Base-by-base conservation (phyloP, 1,284 basidiomycete species). In the Pseudozyma hubeiensis region DNA sequence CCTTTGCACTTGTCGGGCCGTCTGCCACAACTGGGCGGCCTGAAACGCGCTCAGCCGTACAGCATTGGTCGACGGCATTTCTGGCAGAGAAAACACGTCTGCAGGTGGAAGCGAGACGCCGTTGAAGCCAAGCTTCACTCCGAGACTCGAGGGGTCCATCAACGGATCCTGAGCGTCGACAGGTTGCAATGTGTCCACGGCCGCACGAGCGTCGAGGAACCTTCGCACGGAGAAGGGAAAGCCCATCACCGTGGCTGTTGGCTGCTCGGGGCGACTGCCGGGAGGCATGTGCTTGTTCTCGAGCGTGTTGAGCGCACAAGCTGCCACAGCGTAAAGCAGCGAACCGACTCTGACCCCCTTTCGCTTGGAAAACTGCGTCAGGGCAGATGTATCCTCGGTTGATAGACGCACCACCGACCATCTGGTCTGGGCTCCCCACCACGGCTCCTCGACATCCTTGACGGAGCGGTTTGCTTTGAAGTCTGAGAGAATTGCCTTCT, bases 361-460 rank as follows among this genome's bases (percentile, higher is more conserved):
- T 49, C 59, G 54, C 47, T 74, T 74, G n/a, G 64, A 37, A 14
- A 62, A 24, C 29, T 47, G 39, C 7, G 61, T 67, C 46, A 73
- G 13, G 11, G 71, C 62, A 3, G 31, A 11, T 0, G 66, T 69
- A 24, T 69, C 49, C 37, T 66, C 44, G 7, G 49, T 16, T 1
- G 58, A 59, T 14, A 74, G 54, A 7, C 56, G 58, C 3, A 66
- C 59, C 0, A 54, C 53, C 2, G 71, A 74, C 71, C 71, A 74
- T 13, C 44, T 63, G 1, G 71, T 74, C 34, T 65, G 63, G 10
- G 71, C 65, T 11, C 71, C 71, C 71, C 71, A 74, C 63, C 66
- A 65, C 13, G 62, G 71, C 56, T 64, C 59, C 16, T 62, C 17
- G 40, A 64, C 53, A 14, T 48, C 33, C 7, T 53, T 53, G 24